A percentile compares a stretch with the other conserved stretches of the same genome.
These are phyloP conservation scores for Bruguiera hainesii DNA, from an alignment of 441 rosid species.

Conservation along the genomic window DNA sequence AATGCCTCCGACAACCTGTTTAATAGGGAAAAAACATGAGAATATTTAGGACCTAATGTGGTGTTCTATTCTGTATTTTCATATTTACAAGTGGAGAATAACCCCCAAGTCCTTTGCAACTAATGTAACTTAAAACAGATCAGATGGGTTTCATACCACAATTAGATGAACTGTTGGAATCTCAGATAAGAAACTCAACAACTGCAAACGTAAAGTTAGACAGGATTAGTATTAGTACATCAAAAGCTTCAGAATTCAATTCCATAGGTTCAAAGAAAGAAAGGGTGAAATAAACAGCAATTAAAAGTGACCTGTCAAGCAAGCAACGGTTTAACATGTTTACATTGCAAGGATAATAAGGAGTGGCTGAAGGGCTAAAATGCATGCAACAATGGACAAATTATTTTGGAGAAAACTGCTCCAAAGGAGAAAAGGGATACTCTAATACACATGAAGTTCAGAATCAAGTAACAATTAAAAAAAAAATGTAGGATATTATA, in stretches of 20 bases:
- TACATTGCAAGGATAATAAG: not conserved
- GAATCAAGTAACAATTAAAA: not conserved
- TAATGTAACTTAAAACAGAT: constrained; percentile 13
- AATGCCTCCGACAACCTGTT: constrained; percentile 93
- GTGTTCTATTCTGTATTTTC: not conserved
- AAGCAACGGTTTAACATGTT: not conserved
- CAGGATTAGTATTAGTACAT: not conserved
- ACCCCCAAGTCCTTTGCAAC: not conserved
- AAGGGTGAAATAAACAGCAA: not conserved
- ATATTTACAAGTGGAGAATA: not conserved
- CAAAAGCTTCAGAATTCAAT: constrained; percentile 20
- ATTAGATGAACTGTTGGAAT: constrained; percentile 75
- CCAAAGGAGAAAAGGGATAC: too few species aligned
- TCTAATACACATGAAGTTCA: not conserved
- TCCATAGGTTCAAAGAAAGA: constrained; percentile 5
- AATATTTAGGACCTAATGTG: constrained; percentile 10
- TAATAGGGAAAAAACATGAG: constrained; percentile 24
- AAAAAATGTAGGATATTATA: not conserved
- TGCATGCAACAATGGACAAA: too few species aligned
- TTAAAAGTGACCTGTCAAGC: not conserved
- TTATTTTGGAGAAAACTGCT: too few species aligned
- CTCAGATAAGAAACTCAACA: constrained; percentile 73
- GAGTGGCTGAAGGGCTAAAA: too few species aligned
- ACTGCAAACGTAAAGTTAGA: constrained; percentile 48
- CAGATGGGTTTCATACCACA: constrained; percentile 61